Evolutionary conservation across 148 eudicot genomes (phyloP).

Genomic region (Chenopodium album): DNA sequence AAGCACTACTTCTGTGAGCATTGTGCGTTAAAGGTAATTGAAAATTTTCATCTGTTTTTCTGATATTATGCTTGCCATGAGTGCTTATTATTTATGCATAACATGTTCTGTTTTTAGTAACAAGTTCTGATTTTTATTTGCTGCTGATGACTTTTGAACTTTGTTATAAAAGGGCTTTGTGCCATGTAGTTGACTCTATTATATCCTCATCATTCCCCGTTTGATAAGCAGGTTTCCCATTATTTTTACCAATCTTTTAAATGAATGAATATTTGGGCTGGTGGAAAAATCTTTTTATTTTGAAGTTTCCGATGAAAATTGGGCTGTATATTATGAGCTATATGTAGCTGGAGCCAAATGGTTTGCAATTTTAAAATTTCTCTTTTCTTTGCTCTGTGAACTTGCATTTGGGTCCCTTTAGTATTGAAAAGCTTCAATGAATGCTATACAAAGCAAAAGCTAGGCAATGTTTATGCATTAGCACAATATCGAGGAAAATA

Average conservation of each 20-base stretch:
- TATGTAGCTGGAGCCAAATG: background rate
- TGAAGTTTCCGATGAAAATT: background rate
- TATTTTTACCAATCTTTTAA: background rate
- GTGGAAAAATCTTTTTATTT: background rate
- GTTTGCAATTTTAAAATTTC: background rate
- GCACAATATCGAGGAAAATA: background rate
- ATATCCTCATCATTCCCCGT: background rate
- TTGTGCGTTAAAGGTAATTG: constrained; percentile 75
- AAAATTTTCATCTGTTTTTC: background rate
- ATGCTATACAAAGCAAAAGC: background rate
- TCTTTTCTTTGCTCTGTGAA: background rate
- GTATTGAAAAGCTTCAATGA: background rate
- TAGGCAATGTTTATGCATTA: background rate
- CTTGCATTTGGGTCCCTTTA: background rate
- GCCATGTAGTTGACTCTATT: background rate
- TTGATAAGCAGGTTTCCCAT: background rate
- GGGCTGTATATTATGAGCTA: background rate
- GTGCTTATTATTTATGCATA: background rate
- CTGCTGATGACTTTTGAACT: background rate
- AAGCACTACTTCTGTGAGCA: constrained; percentile 91
- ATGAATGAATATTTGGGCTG: background rate
- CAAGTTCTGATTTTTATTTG: background rate
- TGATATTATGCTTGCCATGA: background rate
- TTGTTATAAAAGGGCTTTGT: background rate
- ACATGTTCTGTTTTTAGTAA: background rate